Evolutionary conservation across 208 protist genomes (phyloP), one percentile per base, ranked within the genome.

Genomic region (Wallacemonas collosoma): DNA sequence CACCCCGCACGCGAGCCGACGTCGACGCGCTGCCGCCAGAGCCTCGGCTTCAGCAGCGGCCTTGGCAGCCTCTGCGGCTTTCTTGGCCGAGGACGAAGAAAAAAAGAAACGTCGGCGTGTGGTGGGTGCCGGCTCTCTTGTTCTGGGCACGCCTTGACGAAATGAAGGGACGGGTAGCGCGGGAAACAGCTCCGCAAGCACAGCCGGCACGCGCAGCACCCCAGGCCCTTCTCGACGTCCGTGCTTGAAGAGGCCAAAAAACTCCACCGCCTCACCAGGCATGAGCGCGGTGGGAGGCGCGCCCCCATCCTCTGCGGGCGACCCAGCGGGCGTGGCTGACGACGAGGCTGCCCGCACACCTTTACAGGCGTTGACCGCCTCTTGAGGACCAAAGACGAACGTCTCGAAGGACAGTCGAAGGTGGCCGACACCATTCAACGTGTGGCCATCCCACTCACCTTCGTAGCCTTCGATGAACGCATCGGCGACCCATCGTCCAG

Each of bases 401-500:
- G 75, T 81, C n/a, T 82, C 79, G 14, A 90, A 50, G 6, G 76
- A 72, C 2, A 90, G 61, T 11, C 68, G 77, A 26, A 95, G 58
- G 36, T 72, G 79, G 6, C 93, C 90, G 39, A 95, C 79, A 55
- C 93, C 93, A 68, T 94, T 81, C 64, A 95, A 84, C 38, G 53
- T 55, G 40, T 53, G 43, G 2, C 87, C 85, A 73, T 95, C 84
- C 90, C 93, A 97, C 73, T 95, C 93, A 8, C 93, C 93, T 45
- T 90, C 86, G 77, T 97, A 97, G 45, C 93, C 93, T 48, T 94
- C 87, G 2, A 90, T 71, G 66, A 97, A 87, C 6, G 58, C 6
- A 68, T 93, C 85, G 11, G 84, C 63, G 36, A 76, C 45, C 91
- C 90, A 94, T 15, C 80, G 65, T 9, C 89, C 90, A 6, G 86